A percentile compares a stretch with the other conserved stretches of the same genome.
Evolutionary conservation across 768 basidiomycete genomes (phyloP).

Genomic region (Rhizopogon vulgaris): DNA sequence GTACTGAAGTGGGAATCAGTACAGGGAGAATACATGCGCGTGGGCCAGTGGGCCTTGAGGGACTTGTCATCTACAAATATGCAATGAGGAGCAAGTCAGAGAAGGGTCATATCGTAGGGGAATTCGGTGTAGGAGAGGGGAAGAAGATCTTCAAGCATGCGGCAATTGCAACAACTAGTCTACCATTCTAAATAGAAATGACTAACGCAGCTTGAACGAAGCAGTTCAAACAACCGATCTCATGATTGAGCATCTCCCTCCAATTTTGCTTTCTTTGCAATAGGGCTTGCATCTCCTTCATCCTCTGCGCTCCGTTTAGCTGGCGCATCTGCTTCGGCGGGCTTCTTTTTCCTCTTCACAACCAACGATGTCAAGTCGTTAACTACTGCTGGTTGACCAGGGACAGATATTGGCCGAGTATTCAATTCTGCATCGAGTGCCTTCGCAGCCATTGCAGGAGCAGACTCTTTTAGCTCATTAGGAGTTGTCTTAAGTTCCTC

Average conservation of each 20-base stretch:
- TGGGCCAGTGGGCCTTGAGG: slow-evolving; percentile 93
- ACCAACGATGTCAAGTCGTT: slow-evolving; percentile 84
- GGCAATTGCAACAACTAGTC: slow-evolving; percentile 13
- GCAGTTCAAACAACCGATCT: background rate
- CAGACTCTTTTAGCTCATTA: slow-evolving; percentile 50
- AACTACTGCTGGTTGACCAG: slow-evolving; percentile 39
- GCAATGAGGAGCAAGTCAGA: slow-evolving; percentile 72
- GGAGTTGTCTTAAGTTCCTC: slow-evolving; percentile 87
- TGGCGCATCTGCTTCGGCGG: slow-evolving; percentile 29
- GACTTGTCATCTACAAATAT: slow-evolving; percentile 95
- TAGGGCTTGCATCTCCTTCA: slow-evolving; percentile 31
- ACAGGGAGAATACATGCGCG: slow-evolving; percentile 95
- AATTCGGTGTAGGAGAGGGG: slow-evolving; percentile 68
- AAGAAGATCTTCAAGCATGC: slow-evolving; percentile 72
- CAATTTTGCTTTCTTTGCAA: slow-evolving; percentile 58
- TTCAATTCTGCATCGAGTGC: slow-evolving; percentile 71
- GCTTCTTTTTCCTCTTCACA: slow-evolving; percentile 77
- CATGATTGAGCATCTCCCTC: slow-evolving; percentile 29
- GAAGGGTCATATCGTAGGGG: slow-evolving; percentile 78
- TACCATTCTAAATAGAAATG: slow-evolving; percentile 18
- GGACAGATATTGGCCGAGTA: slow-evolving; percentile 26
- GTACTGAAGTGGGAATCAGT: slow-evolving; percentile 96
- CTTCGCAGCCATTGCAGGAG: slow-evolving; percentile 65
- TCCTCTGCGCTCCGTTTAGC: slow-evolving; percentile 71
- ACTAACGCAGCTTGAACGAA: background rate